These are phyloP conservation scores for Salvia splendens DNA, from an alignment of 257 asterid species.

Conservation along the genomic window DNA sequence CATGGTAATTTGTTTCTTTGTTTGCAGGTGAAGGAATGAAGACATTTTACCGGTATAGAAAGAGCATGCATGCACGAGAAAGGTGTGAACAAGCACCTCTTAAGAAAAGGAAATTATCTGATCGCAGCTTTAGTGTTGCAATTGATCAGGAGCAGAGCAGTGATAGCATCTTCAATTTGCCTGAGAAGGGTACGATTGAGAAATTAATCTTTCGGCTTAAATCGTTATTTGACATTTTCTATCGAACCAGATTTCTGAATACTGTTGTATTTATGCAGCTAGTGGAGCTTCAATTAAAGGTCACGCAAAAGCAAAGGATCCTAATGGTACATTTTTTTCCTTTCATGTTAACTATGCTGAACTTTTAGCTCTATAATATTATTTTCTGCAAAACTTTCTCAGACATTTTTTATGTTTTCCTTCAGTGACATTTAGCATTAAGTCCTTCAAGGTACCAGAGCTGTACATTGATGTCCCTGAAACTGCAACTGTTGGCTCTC, in stretches of 20 bases:
- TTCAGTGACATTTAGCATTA: conserved; percentile 85
- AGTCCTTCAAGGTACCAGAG: conserved; percentile 96
- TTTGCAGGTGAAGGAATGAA: conserved; percentile 70
- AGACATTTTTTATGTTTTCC: conserved; percentile 17
- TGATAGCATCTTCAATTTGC: conserved; percentile 62
- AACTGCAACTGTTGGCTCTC: conserved; percentile 83
- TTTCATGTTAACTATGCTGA: neutral
- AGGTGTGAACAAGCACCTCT: conserved; percentile 54
- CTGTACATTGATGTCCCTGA: conserved; percentile 94
- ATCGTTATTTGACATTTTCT: conserved; percentile 8
- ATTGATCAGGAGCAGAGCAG: conserved; percentile 69
- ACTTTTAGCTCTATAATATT: conserved; percentile 21
- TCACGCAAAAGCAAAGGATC: conserved; percentile 51
- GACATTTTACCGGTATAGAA: conserved; percentile 61
- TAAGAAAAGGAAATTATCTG: conserved; percentile 71
- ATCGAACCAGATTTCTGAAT: conserved; percentile 29
- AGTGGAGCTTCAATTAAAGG: conserved; percentile 43
- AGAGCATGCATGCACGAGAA: conserved; percentile 53
- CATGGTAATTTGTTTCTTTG: neutral
- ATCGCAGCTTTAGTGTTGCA: conserved; percentile 48
- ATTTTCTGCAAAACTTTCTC: conserved; percentile 15
- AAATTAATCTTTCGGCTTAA: conserved; percentile 30
- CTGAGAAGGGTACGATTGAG: conserved; percentile 52
- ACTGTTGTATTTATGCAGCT: conserved; percentile 43
- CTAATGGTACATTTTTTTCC: conserved; percentile 52